Evolutionary conservation across 768 basidiomycete species (phyloP), one percentile per base, ranked within the genome.

Genomic region (Auricularia sp.): DNA sequence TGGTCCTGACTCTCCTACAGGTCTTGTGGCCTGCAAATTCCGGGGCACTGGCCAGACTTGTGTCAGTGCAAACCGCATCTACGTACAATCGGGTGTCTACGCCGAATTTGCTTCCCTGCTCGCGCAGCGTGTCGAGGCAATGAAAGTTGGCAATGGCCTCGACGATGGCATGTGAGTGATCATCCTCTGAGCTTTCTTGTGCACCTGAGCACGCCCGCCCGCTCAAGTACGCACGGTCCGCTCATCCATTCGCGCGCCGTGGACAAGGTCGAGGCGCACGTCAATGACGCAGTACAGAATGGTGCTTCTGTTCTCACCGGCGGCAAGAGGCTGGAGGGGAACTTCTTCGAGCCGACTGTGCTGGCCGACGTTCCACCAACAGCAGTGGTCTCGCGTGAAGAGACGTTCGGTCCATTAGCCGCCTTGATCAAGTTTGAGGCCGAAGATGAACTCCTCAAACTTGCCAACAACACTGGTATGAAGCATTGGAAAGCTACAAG

Each of bases 391-490:
- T 82, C 84, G 69, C 71, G 70, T 10, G 97, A 98, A 73, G 97
- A 99, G 80, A 98, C 97, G 0, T 99, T 99, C 71, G 97, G 96
- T 0, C 95, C 93, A 0, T 74, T 96, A 44, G 93, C 93, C 0
- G 88, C 90, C 6, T 77, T 99, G 29, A 87, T 83, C 73, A 88
- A 87, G 71, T 99, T 99, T 72, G 86, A 91, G 74, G 93, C 93
- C 0, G 97, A 99, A 76, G 93, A 94, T 54, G 90, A 98, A 74
- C 94, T 93, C 0, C 80, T 98, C 64, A 79, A 81, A 68, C 75
- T 93, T 62, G 96, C 96, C 36, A 98, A 99, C 74, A 77, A 83
- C 69, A 81, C 87, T 1, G 47, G 47, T 51, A 51, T 6, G 47
- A 6, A 21, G 21, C 29, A 51, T 51, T 18, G 18, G 18, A 16